These are phyloP conservation scores for Sclerospora graminicola DNA, from an alignment of 352 stramenopile species.

Conservation along the genomic window DNA sequence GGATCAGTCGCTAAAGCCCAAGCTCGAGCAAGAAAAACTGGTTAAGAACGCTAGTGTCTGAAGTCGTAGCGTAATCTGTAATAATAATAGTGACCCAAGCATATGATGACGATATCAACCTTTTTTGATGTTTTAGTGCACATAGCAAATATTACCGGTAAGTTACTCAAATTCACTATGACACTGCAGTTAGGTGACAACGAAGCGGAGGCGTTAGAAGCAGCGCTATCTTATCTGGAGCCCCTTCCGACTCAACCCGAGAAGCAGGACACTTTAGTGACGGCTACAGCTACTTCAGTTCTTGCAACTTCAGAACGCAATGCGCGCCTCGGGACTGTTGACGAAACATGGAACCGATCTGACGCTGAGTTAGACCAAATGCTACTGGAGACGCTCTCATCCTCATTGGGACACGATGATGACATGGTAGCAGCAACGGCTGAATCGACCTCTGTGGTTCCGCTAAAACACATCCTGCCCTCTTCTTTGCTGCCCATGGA, in stretches of 20 bases:
- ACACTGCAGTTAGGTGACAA: slow-evolving; percentile 21
- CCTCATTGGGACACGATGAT: slow-evolving; percentile 9
- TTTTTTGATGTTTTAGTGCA: not conserved
- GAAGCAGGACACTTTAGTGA: not conserved
- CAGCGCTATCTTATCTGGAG: slow-evolving; percentile 18
- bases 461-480: slow-evolving; percentile 1
- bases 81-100: no score
- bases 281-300: not conserved
- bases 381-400: slow-evolving; percentile 15
- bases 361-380: slow-evolving; percentile 18
- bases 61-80: no score
- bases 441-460: not conserved
- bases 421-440: not conserved
- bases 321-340: not conserved
- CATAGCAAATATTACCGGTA: not conserved
- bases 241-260: not conserved
- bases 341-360: slow-evolving; percentile 8
- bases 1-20: slow-evolving; percentile 18
- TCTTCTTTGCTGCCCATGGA: no score
- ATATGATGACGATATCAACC: no score
- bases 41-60: no score
- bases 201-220: slow-evolving; percentile 18
- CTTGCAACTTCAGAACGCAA: not conserved
- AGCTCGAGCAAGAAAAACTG: no score
- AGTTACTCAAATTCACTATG: no score